phyloP scores from a whole-genome alignment of 768 basidiomycete species.

The Tylopilus subfusipes region DNA sequence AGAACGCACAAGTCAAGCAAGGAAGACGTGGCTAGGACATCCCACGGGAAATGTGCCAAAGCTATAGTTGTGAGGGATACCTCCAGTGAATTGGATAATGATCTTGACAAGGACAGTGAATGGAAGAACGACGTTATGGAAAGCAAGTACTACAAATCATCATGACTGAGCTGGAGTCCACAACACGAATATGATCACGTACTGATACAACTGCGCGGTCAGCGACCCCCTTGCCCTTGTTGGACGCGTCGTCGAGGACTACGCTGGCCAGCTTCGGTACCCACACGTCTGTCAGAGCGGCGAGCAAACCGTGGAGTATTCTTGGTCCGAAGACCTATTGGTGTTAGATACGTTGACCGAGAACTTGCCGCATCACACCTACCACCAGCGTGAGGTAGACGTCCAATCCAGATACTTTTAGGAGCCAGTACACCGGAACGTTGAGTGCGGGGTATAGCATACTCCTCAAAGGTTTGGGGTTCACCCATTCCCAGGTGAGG shows the following conservation, averaged over 20 bases:
- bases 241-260: constrained; percentile 55
- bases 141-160: constrained; percentile 57
- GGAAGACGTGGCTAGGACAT: constrained; percentile 33
- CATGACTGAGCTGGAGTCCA: background rate
- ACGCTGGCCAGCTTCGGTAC: constrained; percentile 57
- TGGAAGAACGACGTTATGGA: constrained; percentile 88
- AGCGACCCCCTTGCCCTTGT: constrained; percentile 6
- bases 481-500: constrained; percentile 95
- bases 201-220: constrained; percentile 53
- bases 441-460: constrained; percentile 81
- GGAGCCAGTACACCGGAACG: constrained; percentile 68
- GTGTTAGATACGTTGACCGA: background rate
- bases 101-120: constrained; percentile 76
- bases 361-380: constrained; percentile 30
- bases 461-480: constrained; percentile 67
- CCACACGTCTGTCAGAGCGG: constrained; percentile 78
- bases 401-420: constrained; percentile 58
- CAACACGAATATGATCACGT: constrained; percentile 29
- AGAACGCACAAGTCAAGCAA: constrained; percentile 19
- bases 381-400: constrained; percentile 56
- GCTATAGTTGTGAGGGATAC: constrained; percentile 81
- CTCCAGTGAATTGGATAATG: constrained; percentile 91
- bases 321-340: constrained; percentile 70
- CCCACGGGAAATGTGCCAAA: constrained; percentile 76
- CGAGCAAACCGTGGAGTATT: constrained; percentile 69